Base-by-base conservation (phyloP, 2,329 filamentous ascomycete species). In the Colletotrichum sp. region DNA sequence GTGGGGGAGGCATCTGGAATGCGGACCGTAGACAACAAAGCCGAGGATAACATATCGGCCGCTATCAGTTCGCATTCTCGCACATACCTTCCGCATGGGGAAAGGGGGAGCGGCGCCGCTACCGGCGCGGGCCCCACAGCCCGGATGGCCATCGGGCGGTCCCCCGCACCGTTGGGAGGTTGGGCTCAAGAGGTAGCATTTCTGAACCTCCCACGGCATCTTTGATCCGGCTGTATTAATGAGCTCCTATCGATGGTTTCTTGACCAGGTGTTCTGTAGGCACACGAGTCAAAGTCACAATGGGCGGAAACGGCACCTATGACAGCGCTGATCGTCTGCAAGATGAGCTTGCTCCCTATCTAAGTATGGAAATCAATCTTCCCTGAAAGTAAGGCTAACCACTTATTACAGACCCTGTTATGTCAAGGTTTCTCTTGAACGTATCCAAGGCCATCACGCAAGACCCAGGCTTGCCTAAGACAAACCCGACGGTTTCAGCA, bases 381-480 rank as follows among this genome's bases (percentile, higher is more conserved):
- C 26, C 10, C 24, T 2, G 64, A n/a, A 1, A 13, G 0, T 2
- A 4, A 1, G 18, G 16, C 16, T 59, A 24, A 59, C 21, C 55
- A 0, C 24, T 16, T 16, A 1, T 3, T 3, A 2, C 24, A 70
- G 68, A 63, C 18, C 59, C 68, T 10, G 18, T 12, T 9, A 63
- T 70, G 57, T 62, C 68, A 5, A 63, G n/a, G 7, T 52, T 70
- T 30, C 34, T 63, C 55, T 18, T 34, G 5, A 63, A 70, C 57
- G 2, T 68, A 15, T 34, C 65, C 15, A 71, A 68, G 1, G 70
- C 70, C 26, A 72, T 72, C 55, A 18, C 57, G 18, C 18, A 63
- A 57, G 84, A 86, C 62, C 85, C 85, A 28, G 82, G 82, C 21
- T 77, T 85, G 8, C 86, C 86, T 3, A 79, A 80, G 5, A 66